phyloP scores from a whole-genome alignment of 495 filamentous ascomycete species.

The Podospora didyma region DNA sequence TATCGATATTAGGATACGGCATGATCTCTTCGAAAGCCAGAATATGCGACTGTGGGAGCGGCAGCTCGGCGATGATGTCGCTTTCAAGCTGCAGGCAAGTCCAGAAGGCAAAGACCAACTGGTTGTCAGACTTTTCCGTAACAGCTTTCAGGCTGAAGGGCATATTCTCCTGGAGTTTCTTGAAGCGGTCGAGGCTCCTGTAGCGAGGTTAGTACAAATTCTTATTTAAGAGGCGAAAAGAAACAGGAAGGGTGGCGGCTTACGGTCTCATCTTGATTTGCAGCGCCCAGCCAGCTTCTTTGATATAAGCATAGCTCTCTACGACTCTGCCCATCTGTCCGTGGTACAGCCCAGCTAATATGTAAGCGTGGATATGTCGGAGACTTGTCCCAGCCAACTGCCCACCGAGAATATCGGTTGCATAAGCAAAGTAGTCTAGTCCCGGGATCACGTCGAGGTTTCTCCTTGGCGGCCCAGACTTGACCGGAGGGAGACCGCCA shows the following conservation, averaged over 20 bases:
- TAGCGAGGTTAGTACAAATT: not conserved
- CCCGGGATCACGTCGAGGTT: conserved; percentile 91
- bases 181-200: conserved; percentile 43
- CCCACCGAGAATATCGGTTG: conserved; percentile 80
- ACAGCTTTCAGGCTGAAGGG: conserved; percentile 20
- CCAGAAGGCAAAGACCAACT: conserved; percentile 82
- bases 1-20: conserved; percentile 52
- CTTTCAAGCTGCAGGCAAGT: conserved; percentile 93
- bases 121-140: conserved; percentile 43
- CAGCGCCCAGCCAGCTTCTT: conserved; percentile 68
- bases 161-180: conserved; percentile 27
- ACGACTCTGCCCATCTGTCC: conserved; percentile 83
- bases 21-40: conserved; percentile 68
- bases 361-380: conserved; percentile 75
- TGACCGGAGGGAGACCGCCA: conserved; percentile 17
- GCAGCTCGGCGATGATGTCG: conserved; percentile 88
- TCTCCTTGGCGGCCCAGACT: conserved; percentile 33
- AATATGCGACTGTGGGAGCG: conserved; percentile 74
- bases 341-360: conserved; percentile 84
- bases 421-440: conserved; percentile 80
- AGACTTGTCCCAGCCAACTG: conserved; percentile 74
- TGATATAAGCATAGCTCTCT: conserved; percentile 88
- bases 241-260: conserved; percentile 22
- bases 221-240: not conserved
- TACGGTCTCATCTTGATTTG: conserved; percentile 76